Evolutionary conservation across 441 rosid species (phyloP).

Genomic region (Erodium moschatum): DNA sequence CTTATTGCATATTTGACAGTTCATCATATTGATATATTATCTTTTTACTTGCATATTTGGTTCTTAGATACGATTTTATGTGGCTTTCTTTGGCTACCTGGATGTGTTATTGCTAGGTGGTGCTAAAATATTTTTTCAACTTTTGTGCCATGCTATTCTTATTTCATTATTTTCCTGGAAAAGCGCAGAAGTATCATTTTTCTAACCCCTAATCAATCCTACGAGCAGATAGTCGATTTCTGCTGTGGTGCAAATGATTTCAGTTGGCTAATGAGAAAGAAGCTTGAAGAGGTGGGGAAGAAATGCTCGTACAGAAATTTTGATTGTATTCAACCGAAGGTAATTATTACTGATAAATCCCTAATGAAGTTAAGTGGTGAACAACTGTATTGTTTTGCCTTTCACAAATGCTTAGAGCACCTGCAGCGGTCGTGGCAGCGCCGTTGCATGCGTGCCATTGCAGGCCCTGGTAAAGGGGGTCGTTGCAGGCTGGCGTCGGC

Average conservation of each 20-base stretch:
- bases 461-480: too few relatives aligned
- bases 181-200: not conserved
- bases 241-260: constrained; percentile 97
- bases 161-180: not conserved
- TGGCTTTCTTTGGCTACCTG: not conserved
- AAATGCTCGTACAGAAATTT: constrained; percentile 70
- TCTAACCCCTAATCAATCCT: constrained; percentile 22
- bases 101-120: not conserved
- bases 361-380: not conserved
- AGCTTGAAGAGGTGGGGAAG: constrained; percentile 78
- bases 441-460: too few relatives aligned
- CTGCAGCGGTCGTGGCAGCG: too few relatives aligned
- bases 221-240: constrained; percentile 75
- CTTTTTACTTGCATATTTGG: not conserved
- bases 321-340: constrained; percentile 73
- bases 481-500: too few relatives aligned
- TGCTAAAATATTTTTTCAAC: not conserved
- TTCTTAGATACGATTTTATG: not conserved
- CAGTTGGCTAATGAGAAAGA: constrained; percentile 62
- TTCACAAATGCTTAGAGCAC: too few relatives aligned
- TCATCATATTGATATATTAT: not conserved
- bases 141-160: not conserved
- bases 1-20: not conserved
- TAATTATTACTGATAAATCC: constrained; percentile 20
- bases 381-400: not conserved